Evolutionary conservation across 148 eudicot genomes (phyloP).

Genomic region (Persicaria maculosa): DNA sequence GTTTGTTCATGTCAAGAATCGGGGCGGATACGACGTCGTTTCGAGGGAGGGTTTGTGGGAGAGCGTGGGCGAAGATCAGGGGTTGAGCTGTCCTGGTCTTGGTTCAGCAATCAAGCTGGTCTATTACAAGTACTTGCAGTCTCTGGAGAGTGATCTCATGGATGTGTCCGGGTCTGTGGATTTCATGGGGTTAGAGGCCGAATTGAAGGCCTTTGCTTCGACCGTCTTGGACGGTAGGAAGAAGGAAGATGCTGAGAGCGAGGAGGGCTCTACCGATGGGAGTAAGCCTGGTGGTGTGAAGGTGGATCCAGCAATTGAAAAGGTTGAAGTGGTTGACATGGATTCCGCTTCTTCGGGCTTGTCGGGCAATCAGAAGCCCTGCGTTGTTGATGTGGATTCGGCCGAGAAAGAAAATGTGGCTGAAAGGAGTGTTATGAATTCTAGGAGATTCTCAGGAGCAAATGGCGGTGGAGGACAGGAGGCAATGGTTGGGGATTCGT

Average conservation of each 20-base stretch:
- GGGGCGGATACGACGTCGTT: conserved; percentile 53
- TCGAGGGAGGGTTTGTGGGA: conserved; percentile 42
- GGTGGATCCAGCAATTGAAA: not conserved
- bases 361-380: conserved; percentile 20
- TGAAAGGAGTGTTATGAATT: conserved; percentile 23
- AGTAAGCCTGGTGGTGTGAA: not conserved
- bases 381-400: conserved; percentile 9
- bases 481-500: conserved; percentile 19
- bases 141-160: conserved; percentile 30
- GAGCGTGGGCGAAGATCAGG: conserved; percentile 43
- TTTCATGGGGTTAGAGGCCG: conserved; percentile 35
- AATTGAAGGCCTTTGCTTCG: conserved; percentile 27
- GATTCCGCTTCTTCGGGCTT: conserved; percentile 14
- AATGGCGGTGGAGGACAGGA: conserved; percentile 19
- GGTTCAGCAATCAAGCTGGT: conserved; percentile 51
- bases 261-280: conserved; percentile 19
- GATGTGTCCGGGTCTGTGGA: conserved; percentile 20
- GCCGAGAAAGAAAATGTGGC: not conserved
- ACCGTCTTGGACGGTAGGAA: conserved; percentile 25
- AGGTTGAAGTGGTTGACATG: not conserved
- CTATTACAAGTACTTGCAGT: conserved; percentile 45
- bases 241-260: conserved; percentile 30
- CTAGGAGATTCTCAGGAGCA: conserved; percentile 17
- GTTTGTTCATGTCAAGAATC: conserved; percentile 43
- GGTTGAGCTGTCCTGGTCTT: conserved; percentile 29